Evolutionary conservation across 495 filamentous ascomycete genomes (phyloP).

Genomic region (Melanomma pulvis-pyrius): DNA sequence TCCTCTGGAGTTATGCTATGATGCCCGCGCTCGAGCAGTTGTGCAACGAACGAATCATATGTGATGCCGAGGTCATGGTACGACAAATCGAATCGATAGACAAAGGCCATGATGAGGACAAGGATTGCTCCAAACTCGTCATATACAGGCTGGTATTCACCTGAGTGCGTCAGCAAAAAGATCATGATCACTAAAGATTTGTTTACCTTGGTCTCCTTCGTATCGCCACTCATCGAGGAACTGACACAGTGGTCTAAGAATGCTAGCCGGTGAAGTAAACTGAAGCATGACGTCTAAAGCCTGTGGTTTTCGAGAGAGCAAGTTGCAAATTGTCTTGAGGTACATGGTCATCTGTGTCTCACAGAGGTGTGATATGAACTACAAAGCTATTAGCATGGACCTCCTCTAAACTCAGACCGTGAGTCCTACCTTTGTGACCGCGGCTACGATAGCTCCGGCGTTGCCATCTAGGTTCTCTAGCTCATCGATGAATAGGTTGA

Average conservation of each 20-base stretch:
- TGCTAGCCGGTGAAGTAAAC: constrained; percentile 73
- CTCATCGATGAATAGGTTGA: constrained; percentile 74
- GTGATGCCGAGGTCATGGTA: constrained; percentile 66
- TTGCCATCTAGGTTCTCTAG: constrained; percentile 95
- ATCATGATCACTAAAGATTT: background rate
- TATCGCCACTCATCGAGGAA: constrained; percentile 88
- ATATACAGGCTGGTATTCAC: constrained; percentile 93
- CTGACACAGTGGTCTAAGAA: constrained; percentile 82
- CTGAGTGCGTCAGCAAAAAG: constrained; percentile 39
- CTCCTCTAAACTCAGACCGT: background rate
- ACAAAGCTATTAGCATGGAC: background rate
- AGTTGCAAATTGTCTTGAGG: constrained; percentile 79
- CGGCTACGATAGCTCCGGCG: constrained; percentile 81
- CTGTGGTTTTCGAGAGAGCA: constrained; percentile 74
- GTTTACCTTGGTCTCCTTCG: constrained; percentile 78
- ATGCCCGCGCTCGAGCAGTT: constrained; percentile 68
- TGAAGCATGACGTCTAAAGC: constrained; percentile 83
- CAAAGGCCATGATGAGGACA: constrained; percentile 77
- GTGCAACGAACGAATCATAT: constrained; percentile 74
- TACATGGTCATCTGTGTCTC: constrained; percentile 87
- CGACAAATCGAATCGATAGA: constrained; percentile 78
- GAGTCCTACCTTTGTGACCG: constrained; percentile 70
- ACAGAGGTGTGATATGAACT: constrained; percentile 80
- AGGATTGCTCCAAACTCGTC: constrained; percentile 93
- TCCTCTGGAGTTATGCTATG: constrained; percentile 64